These are phyloP conservation scores for Klebsormidium nitens DNA, from an alignment of 139 green algal genomes.

Conservation along the genomic window DNA sequence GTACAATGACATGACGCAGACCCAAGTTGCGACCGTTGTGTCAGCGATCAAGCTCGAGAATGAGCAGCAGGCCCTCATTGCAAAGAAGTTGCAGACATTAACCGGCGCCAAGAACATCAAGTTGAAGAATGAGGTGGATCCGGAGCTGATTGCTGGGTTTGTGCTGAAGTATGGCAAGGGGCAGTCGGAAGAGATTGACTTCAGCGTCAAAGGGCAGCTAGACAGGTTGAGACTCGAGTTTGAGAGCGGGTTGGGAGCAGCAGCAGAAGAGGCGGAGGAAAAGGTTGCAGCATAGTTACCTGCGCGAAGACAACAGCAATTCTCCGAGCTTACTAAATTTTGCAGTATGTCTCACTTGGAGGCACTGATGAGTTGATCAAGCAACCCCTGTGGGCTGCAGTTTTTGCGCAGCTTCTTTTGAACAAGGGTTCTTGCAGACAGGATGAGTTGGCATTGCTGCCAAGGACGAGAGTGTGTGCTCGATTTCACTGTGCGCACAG, in stretches of 20 bases:
- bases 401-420: too few species aligned
- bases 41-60: constrained; percentile 96
- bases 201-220: constrained; percentile 90
- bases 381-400: too few species aligned
- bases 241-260: constrained; percentile 10
- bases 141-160: constrained; percentile 90
- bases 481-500: too few species aligned
- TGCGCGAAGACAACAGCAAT: too few species aligned
- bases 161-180: constrained; percentile 81
- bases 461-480: too few species aligned
- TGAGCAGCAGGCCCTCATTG: constrained; percentile 98
- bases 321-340: too few species aligned
- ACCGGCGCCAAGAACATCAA: constrained; percentile 99
- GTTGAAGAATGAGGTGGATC: constrained; percentile 93
- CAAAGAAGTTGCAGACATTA: constrained; percentile 99
- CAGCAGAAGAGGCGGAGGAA: too few species aligned
- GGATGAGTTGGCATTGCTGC: too few species aligned
- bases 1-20: constrained; percentile 96
- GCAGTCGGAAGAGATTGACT: constrained; percentile 88
- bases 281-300: too few species aligned
- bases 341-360: too few species aligned
- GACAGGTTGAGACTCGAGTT: constrained; percentile 56
- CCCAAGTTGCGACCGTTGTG: constrained; percentile 86
- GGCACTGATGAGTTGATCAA: too few species aligned
- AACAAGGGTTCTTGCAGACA: too few species aligned